Conservation (phyloP, 2,329 filamentous ascomycete genomes). For the Alternaria sp. region DNA sequence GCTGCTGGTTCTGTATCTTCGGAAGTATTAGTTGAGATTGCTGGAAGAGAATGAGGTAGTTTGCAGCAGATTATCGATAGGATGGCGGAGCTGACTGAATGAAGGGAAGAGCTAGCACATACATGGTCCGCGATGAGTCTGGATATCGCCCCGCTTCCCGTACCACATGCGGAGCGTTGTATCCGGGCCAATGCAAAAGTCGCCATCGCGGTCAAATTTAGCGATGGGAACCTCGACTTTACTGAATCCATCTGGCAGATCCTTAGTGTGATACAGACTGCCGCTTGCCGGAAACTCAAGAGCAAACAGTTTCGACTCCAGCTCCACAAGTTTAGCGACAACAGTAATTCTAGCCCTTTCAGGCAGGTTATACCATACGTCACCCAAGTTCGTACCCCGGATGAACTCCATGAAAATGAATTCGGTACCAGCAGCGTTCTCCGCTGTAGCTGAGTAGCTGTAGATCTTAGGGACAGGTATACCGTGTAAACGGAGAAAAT, state of each 20-base stretch:
- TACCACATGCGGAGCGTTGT: constrained; percentile 37
- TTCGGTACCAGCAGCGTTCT: constrained; percentile 49
- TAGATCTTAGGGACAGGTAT: constrained; percentile 49
- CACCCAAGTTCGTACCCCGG: constrained; percentile 40
- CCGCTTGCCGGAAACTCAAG: constrained; percentile 41
- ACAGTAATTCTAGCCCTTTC: constrained; percentile 30
- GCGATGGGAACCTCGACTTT: constrained; percentile 22
- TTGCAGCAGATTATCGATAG: not conserved
- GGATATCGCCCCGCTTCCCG: constrained; percentile 31
- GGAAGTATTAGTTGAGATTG: constrained; percentile 11
- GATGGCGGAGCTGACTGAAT: fast-evolving
- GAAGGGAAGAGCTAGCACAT: constrained; percentile 19
- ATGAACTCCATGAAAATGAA: constrained; percentile 51
- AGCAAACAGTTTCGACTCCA: constrained; percentile 35
- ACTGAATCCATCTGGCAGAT: not conserved
- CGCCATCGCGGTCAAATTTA: constrained; percentile 4
- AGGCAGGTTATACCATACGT: constrained; percentile 39
- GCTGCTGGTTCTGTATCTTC: constrained; percentile 32
- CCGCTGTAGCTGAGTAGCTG: constrained; percentile 39
- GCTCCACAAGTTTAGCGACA: constrained; percentile 33
- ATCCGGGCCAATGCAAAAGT: constrained; percentile 41
- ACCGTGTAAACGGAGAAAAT: constrained; percentile 38
- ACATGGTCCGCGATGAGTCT: constrained; percentile 43
- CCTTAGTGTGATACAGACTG: constrained; percentile 39
- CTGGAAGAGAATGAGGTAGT: too few relatives aligned